These are phyloP conservation scores for Cystofilobasidium ferigula DNA, from an alignment of 768 basidiomycete genomes.

Conservation along the genomic window DNA sequence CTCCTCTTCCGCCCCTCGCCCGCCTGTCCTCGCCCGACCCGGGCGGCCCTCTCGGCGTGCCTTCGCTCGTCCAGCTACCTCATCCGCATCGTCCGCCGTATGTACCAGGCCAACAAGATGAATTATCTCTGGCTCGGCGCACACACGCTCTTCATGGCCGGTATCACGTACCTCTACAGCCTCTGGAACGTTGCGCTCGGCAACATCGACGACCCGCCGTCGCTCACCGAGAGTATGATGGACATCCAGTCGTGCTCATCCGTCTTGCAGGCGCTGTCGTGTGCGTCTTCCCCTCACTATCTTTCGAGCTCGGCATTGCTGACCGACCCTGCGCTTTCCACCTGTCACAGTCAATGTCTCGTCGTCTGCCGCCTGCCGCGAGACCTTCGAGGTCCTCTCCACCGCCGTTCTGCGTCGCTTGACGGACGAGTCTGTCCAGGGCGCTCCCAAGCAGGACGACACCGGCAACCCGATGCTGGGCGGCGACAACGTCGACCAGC, in stretches of 20 bases:
- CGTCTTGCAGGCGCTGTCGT: conserved; percentile 36
- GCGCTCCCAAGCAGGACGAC: neutral
- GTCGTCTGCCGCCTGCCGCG: conserved; percentile 28
- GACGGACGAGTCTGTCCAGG: conserved; percentile 25
- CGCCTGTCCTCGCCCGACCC: conserved; percentile 36
- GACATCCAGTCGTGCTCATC: conserved; percentile 38
- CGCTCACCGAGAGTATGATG: conserved; percentile 36
- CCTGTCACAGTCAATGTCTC: conserved; percentile 27
- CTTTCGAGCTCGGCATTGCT: conserved; percentile 30
- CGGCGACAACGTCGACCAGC: conserved; percentile 6
- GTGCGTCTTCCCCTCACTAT: conserved; percentile 35
- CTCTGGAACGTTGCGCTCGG: conserved; percentile 38
- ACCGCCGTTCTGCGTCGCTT: conserved; percentile 28
- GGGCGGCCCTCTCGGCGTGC: conserved; percentile 37
- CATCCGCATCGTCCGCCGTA: conserved; percentile 37
- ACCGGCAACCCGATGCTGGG: no score
- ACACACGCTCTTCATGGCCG: conserved; percentile 27
- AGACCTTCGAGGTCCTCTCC: conserved; percentile 30
- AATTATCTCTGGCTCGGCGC: conserved; percentile 29
- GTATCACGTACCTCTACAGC: conserved; percentile 39
- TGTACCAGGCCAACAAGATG: conserved; percentile 39
- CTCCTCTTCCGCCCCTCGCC: conserved; percentile 39
- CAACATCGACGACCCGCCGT: conserved; percentile 35
- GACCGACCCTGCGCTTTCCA: conserved; percentile 19
- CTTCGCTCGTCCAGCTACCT: conserved; percentile 39